Evolutionary conservation across 2,329 filamentous ascomycete genomes (phyloP), one percentile per base, ranked within the genome.

Genomic region (Colletotrichum acutatum): DNA sequence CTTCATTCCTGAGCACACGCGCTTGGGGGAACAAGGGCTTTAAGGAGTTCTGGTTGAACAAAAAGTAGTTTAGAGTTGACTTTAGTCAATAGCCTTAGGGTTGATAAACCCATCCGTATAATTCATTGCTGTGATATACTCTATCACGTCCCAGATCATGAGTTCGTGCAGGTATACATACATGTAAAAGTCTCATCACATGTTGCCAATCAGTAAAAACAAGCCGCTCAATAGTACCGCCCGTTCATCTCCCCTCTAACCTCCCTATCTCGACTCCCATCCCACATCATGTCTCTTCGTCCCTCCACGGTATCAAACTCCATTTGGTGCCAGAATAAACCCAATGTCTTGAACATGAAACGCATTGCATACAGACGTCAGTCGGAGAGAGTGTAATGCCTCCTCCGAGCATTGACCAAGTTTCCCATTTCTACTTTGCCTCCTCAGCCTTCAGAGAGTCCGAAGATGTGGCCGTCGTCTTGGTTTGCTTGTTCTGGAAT

Each of bases 401-500:
- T 34, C 54, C 19, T 34, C 54, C 22, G 16, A 19, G 24, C 34
- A 37, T 32, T 30, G 49, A 56, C 19, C 9, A 8, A 24, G 24
- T 28, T 22, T 30, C 9, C 54, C 34, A 19, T 7, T 7, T 54
- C 32, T 52, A 22, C 60, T 22, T 56, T 54, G 52, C 26, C 24
- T 73, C 62, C 46, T 66, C 71, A 9, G 58, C 56, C 59, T 66
- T 73, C 22, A 52, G 26, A 22, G 71, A 32, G 30, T 66, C 71
- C 19, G 56, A 65, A 46, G 30, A 59, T 16, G 66, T 14, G 14
- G 59, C 32, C 16, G 42, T 28, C n/a, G 59, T 19, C 53, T 64
- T 70, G n/a, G 71, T 81, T 28, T 68, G 76, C 71, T 76, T 82
- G 82, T 84, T 82, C 58, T 82, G 83, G 68, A 87, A 86, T 75